phyloP scores from a whole-genome alignment of 768 basidiomycete genomes.

The Leccinum subgranulosum region DNA sequence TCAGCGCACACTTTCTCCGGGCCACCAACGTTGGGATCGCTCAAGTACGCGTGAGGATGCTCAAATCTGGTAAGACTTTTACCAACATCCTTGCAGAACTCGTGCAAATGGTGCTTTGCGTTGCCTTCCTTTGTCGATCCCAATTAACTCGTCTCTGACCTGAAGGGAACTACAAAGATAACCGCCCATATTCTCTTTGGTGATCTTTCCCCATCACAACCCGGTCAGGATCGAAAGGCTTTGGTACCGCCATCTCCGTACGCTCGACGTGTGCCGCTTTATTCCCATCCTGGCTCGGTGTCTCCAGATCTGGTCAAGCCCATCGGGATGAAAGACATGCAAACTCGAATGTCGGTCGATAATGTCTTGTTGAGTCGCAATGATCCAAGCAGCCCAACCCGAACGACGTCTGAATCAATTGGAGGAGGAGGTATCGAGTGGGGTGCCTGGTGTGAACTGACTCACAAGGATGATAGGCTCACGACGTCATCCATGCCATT shows the following conservation, averaged over 20 bases:
- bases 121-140: neutral
- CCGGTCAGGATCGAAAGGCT: slow-evolving; percentile 16
- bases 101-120: slow-evolving; percentile 46
- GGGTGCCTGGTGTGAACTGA: slow-evolving; percentile 51
- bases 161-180: slow-evolving; percentile 45
- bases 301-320: slow-evolving; percentile 19
- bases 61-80: slow-evolving; percentile 52
- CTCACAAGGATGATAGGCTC: slow-evolving; percentile 45
- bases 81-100: slow-evolving; percentile 59
- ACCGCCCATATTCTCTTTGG: slow-evolving; percentile 58
- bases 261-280: slow-evolving; percentile 56
- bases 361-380: slow-evolving; percentile 39
- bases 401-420: slow-evolving; percentile 38
- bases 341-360: slow-evolving; percentile 41
- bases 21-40: slow-evolving; percentile 41
- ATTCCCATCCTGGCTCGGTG: slow-evolving; percentile 48
- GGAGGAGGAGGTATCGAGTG: slow-evolving; percentile 56
- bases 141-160: neutral
- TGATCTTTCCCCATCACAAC: slow-evolving; percentile 35
- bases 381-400: slow-evolving; percentile 31
- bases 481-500: slow-evolving; percentile 50
- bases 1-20: slow-evolving; percentile 57
- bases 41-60: slow-evolving; percentile 43
- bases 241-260: slow-evolving; percentile 53
- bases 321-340: slow-evolving; percentile 36